Conservation (phyloP, 1,284 basidiomycete genomes). For the Afroboletus lepidellus region DNA sequence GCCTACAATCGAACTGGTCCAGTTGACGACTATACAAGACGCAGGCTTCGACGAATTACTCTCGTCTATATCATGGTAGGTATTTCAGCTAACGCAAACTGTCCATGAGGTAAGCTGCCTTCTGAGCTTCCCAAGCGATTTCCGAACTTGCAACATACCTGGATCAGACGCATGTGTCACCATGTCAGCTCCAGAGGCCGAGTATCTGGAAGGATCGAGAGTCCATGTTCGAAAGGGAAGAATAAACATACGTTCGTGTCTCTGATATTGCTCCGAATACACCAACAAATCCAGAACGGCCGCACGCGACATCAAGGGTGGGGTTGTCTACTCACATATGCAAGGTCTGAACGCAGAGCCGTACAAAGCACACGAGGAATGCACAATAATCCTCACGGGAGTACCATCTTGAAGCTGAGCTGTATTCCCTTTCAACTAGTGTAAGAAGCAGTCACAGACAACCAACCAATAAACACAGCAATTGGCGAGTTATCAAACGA, state of each 20-base stretch:
- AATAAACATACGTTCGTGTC: conserved; percentile 1
- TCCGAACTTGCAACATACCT: not conserved
- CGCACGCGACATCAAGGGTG: not conserved
- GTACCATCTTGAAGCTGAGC: not conserved
- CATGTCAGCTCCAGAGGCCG: conserved; percentile 10
- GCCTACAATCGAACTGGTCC: conserved; percentile 9
- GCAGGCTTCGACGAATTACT: conserved; percentile 9
- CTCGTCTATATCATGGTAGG: conserved; percentile 10
- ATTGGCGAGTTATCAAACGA: conserved; percentile 5
- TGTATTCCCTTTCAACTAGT: conserved; percentile 3
- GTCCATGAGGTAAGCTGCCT: conserved; percentile 11
- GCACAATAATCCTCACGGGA: not conserved
- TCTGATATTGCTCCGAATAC: not conserved
- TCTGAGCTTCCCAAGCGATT: not conserved
- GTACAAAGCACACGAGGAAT: not conserved
- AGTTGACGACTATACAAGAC: conserved; percentile 4
- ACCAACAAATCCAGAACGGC: conserved; percentile 6
- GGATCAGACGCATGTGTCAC: conserved; percentile 8
- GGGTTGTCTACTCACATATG: no score
- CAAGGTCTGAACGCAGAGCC: conserved; percentile 11
- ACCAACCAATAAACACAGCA: conserved; percentile 5
- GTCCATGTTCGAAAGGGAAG: not conserved
- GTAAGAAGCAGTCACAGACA: conserved; percentile 6
- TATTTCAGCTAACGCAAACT: conserved; percentile 13
- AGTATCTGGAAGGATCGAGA: conserved; percentile 3